These are phyloP conservation scores for Ziziphus jujuba DNA, from an alignment of 306 rosid genomes.

Conservation along the genomic window DNA sequence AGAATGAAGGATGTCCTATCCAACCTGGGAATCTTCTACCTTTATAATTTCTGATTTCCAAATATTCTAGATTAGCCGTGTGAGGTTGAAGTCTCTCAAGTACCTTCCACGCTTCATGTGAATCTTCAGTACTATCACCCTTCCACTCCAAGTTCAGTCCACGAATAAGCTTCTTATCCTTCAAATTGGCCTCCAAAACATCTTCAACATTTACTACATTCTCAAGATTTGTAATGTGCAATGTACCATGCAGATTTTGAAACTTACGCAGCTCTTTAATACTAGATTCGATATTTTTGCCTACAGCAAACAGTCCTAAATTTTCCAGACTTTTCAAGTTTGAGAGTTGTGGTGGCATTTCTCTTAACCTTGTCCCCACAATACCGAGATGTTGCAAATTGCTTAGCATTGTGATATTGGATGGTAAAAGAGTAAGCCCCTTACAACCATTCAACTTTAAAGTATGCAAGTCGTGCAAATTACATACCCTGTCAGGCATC, in stretches of 20 bases:
- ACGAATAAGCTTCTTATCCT: slow-evolving; percentile 4
- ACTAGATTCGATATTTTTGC: neutral
- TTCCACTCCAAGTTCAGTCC: slow-evolving; percentile 25
- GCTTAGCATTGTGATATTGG: slow-evolving; percentile 7
- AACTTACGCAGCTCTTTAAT: slow-evolving; percentile 15
- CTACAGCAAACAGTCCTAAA: neutral
- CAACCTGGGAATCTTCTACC: slow-evolving; percentile 23
- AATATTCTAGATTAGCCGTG: neutral
- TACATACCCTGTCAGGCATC: slow-evolving; percentile 7
- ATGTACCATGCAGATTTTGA: neutral
- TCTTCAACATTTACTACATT: slow-evolving; percentile 4
- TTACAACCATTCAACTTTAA: neutral
- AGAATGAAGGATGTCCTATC: slow-evolving; percentile 12
- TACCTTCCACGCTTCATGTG: slow-evolving; percentile 3
- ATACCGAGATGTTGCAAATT: slow-evolving; percentile 20
- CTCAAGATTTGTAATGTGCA: slow-evolving; percentile 19
- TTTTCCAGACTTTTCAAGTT: slow-evolving; percentile 4
- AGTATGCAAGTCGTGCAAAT: slow-evolving; percentile 27
- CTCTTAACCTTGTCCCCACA: neutral
- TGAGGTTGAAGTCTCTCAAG: slow-evolving; percentile 17
- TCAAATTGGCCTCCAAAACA: slow-evolving; percentile 16
- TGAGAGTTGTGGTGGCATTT: slow-evolving; percentile 14
- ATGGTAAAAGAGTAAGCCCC: slow-evolving; percentile 6
- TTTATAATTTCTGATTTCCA: slow-evolving; percentile 3
- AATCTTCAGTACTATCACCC: neutral